Conservation (phyloP, 2,329 filamentous ascomycete species). For the Fusarium mundagurra region DNA sequence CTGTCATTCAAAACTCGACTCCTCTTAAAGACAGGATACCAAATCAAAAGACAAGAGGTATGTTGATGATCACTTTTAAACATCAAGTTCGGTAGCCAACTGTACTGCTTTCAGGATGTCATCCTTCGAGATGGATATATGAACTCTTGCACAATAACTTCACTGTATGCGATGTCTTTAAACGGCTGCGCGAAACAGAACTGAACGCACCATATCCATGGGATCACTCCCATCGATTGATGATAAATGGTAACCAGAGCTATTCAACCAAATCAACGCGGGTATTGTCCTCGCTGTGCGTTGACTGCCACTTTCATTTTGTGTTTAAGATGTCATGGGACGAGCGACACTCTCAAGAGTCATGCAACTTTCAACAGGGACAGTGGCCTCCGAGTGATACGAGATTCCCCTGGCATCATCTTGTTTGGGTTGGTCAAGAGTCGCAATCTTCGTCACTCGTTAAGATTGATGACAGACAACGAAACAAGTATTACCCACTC, state of each 20-base stretch:
- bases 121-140: slow-evolving; percentile 55
- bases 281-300: slow-evolving; percentile 51
- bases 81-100: slow-evolving; percentile 17
- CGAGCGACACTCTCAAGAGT: slow-evolving; percentile 35
- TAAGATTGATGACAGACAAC: slow-evolving; percentile 36
- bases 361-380: slow-evolving; percentile 48
- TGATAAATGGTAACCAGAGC: slow-evolving; percentile 54
- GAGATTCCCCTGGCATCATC: slow-evolving; percentile 52
- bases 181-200: slow-evolving; percentile 46
- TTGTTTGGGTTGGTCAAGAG: slow-evolving; percentile 49
- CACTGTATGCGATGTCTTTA: slow-evolving; percentile 49
- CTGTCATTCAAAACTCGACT: slow-evolving; percentile 47
- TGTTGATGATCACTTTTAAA: neutral
- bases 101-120: slow-evolving; percentile 43
- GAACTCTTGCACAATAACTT: slow-evolving; percentile 53
- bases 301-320: slow-evolving; percentile 55
- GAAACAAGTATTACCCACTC: slow-evolving; percentile 52
- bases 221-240: slow-evolving; percentile 50
- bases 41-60: slow-evolving; percentile 44
- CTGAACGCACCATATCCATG: slow-evolving; percentile 46
- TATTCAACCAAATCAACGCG: slow-evolving; percentile 40
- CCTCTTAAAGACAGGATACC: slow-evolving; percentile 46
- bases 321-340: slow-evolving; percentile 52
- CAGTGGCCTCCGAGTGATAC: slow-evolving; percentile 49
- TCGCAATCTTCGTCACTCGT: slow-evolving; percentile 19